These are phyloP conservation scores for Apophysomyces elegans DNA, from an alignment of 371 early-diverging fungal genomes.

Conservation along the genomic window DNA sequence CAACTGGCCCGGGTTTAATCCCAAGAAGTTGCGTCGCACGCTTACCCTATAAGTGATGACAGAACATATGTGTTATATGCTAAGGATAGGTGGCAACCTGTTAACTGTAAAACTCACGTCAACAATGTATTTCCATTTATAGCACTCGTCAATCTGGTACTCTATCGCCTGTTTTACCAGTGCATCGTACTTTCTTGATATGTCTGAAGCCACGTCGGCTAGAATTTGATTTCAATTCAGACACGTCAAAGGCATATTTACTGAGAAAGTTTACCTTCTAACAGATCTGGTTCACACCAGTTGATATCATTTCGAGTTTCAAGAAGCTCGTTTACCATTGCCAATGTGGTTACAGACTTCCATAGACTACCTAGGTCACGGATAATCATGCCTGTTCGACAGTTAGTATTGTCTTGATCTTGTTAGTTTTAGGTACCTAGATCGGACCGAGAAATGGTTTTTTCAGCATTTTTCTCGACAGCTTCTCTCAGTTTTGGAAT, in stretches of 20 bases:
- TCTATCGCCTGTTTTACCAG: conserved; percentile 39
- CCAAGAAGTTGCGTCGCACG: conserved; percentile 58
- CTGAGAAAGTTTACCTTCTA: not conserved
- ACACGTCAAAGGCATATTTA: not conserved
- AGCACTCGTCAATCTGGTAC: conserved; percentile 58
- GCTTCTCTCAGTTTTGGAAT: conserved; percentile 27
- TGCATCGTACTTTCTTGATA: conserved; percentile 39
- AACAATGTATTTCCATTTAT: conserved; percentile 63
- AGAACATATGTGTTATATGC: conserved; percentile 1
- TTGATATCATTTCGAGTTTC: conserved; percentile 16
- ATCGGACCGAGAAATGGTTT: conserved; percentile 30
- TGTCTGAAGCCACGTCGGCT: conserved; percentile 9
- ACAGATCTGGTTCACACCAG: conserved; percentile 27
- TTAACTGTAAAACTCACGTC: conserved; percentile 52
- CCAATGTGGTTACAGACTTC: conserved; percentile 64
- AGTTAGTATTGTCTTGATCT: not conserved
- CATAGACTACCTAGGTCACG: conserved; percentile 63
- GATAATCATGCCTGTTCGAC: conserved; percentile 52
- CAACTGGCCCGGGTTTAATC: conserved; percentile 67
- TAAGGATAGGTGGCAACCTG: not conserved
- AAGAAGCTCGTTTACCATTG: conserved; percentile 58
- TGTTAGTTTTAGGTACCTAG: conserved; percentile 32
- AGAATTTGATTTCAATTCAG: conserved; percentile 5
- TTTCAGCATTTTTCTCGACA: conserved; percentile 26
- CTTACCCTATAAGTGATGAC: conserved; percentile 55